phyloP scores from a whole-genome alignment of 2,329 filamentous ascomycete species.

The Scedosporium minutisporum region DNA sequence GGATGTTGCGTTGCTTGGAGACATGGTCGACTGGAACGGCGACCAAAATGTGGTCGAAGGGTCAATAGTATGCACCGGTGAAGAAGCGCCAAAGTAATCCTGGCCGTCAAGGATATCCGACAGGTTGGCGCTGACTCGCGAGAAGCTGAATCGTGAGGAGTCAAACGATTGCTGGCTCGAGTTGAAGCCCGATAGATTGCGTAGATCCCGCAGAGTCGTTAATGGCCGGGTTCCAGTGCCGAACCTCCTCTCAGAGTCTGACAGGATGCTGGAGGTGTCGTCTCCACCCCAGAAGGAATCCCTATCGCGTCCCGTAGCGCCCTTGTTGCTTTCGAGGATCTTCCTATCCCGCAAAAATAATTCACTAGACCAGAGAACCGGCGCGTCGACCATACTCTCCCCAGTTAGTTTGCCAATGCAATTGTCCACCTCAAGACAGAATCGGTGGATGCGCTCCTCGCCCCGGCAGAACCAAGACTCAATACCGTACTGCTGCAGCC shows the following conservation, averaged over 20 bases:
- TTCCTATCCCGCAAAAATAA: conserved; percentile 72
- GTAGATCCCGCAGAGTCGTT: conserved; percentile 46
- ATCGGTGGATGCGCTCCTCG: conserved; percentile 88
- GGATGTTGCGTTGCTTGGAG: conserved; percentile 50
- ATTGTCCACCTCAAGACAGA: conserved; percentile 80
- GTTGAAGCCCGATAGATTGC: conserved; percentile 50
- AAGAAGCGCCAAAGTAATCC: conserved; percentile 60
- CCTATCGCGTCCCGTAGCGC: conserved; percentile 29
- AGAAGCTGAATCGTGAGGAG: conserved; percentile 53
- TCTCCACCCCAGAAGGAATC: conserved; percentile 37
- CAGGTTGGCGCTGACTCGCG: conserved; percentile 45
- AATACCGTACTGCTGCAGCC: conserved; percentile 72
- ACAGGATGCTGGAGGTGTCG: conserved; percentile 43
- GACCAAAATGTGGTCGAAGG: conserved; percentile 82
- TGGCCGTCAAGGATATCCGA: conserved; percentile 61
- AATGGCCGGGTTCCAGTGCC: conserved; percentile 31
- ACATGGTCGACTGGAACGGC: conserved; percentile 62
- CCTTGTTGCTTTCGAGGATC: conserved; percentile 36
- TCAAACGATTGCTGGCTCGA: conserved; percentile 62
- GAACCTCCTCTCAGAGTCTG: conserved; percentile 43
- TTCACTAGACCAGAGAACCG: conserved; percentile 86
- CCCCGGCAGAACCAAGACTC: conserved; percentile 83
- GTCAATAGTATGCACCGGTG: conserved; percentile 62
- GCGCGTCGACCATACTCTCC: conserved; percentile 72
- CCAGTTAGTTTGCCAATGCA: conserved; percentile 80